These are phyloP conservation scores for Pseudocercospora vitis DNA, from an alignment of 2,329 filamentous ascomycete species.

Conservation along the genomic window DNA sequence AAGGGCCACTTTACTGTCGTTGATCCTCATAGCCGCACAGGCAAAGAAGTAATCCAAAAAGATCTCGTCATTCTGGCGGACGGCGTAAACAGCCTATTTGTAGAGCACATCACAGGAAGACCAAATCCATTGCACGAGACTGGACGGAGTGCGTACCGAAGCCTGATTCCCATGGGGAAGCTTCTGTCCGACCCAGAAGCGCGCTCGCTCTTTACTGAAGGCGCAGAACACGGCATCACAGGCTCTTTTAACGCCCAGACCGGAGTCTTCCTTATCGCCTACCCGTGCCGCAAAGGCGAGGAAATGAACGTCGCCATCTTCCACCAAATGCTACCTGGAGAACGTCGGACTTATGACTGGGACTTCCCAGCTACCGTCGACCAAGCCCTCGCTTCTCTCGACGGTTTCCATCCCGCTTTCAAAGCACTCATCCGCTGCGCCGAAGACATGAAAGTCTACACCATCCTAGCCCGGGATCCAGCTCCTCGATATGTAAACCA, in stretches of 20 bases:
- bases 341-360: slow-evolving; percentile 12
- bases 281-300: slow-evolving; percentile 16
- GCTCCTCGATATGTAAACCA: slow-evolving; percentile 12
- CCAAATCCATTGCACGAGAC: slow-evolving; percentile 10
- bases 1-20: slow-evolving; percentile 9
- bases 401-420: slow-evolving; percentile 15
- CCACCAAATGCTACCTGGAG: slow-evolving; percentile 9
- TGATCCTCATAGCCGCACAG: slow-evolving; percentile 2
- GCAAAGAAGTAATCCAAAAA: slow-evolving; percentile 12
- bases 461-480: slow-evolving; percentile 10
- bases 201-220: slow-evolving; percentile 7
- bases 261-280: slow-evolving; percentile 16
- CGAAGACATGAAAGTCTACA: slow-evolving; percentile 16
- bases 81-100: slow-evolving; percentile 15
- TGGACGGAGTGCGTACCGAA: slow-evolving; percentile 13
- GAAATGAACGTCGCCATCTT: slow-evolving; percentile 17
- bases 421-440: slow-evolving; percentile 11
- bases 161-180: slow-evolving; percentile 13
- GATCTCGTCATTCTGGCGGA: slow-evolving; percentile 15
- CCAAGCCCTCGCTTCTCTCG: slow-evolving; percentile 8
- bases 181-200: slow-evolving; percentile 8
- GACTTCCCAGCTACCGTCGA: slow-evolving; percentile 15
- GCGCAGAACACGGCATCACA: slow-evolving; percentile 7
- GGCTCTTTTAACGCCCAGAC: slow-evolving; percentile 8
- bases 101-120: slow-evolving; percentile 8